Evolutionary conservation across 768 basidiomycete genomes (phyloP).

Genomic region (Lentinula sp.): DNA sequence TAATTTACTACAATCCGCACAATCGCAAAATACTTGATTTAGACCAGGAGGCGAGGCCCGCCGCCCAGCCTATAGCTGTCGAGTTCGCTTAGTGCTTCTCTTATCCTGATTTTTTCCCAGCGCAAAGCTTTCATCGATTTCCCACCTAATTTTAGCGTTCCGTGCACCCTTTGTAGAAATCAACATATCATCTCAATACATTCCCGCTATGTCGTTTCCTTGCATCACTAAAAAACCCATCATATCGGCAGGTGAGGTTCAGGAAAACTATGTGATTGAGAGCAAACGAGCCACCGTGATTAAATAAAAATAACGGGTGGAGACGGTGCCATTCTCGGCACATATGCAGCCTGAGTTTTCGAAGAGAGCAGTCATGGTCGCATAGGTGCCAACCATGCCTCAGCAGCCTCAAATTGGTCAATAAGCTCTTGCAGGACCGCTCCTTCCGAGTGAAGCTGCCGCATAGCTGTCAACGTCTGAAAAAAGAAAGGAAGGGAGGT

Average conservation of each 20-base stretch:
- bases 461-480: conserved; percentile 83
- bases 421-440: conserved; percentile 82
- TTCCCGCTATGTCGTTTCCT: background rate
- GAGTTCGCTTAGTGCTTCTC: background rate
- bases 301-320: background rate
- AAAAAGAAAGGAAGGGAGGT: conserved; percentile 61
- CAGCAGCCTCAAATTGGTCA: conserved; percentile 94
- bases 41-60: background rate
- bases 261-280: background rate
- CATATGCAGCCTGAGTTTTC: background rate
- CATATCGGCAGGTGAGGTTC: background rate
- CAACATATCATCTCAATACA: background rate
- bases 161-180: conserved; percentile 6
- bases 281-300: background rate
- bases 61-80: background rate
- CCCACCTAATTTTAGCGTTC: conserved; percentile 8
- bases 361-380: conserved; percentile 49
- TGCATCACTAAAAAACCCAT: background rate
- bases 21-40: background rate
- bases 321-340: background rate
- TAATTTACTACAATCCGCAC: background rate
- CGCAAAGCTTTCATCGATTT: conserved; percentile 8
- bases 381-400: conserved; percentile 92
- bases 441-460: conserved; percentile 79
- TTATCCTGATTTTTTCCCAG: conserved; percentile 5